Conservation (phyloP, 495 filamentous ascomycete genomes). For the Staphylotrichum tortipilum region DNA sequence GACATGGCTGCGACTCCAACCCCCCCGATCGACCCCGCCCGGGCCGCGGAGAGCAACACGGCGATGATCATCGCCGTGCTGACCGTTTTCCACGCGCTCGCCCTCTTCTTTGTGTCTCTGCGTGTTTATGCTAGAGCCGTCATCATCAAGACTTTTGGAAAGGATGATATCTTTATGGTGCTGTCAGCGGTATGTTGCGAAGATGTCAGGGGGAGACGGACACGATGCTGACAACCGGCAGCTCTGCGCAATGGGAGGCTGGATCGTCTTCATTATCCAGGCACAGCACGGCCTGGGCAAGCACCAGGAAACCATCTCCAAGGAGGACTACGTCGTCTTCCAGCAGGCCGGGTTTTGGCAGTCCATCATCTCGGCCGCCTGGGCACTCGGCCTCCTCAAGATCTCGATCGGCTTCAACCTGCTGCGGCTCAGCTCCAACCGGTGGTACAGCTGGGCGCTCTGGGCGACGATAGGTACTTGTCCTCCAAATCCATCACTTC, state of each 20-base stretch:
- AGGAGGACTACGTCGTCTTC: conserved; percentile 18
- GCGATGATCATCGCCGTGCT: not conserved
- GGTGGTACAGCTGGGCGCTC: conserved; percentile 12
- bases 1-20: not conserved
- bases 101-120: not conserved
- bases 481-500: not conserved
- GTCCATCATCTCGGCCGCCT: conserved; percentile 22
- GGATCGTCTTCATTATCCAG: conserved; percentile 11
- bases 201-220: not conserved
- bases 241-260: conserved; percentile 4
- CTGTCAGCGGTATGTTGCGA: conserved; percentile 1
- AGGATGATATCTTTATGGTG: conserved; percentile 5
- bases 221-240: not conserved
- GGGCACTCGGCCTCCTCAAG: conserved; percentile 31
- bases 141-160: conserved; percentile 4
- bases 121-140: conserved; percentile 1
- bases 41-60: conserved; percentile 9
- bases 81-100: not conserved
- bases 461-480: conserved; percentile 13
- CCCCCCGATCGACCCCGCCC: not conserved
- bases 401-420: conserved; percentile 29
- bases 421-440: conserved; percentile 7
- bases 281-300: conserved; percentile 31
- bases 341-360: conserved; percentile 29
- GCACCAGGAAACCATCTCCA: conserved; percentile 22